Evolutionary conservation across 164 flowering plant species (phyloP), one percentile per base, ranked within the genome.

Genomic region (Protea cynaroides): DNA sequence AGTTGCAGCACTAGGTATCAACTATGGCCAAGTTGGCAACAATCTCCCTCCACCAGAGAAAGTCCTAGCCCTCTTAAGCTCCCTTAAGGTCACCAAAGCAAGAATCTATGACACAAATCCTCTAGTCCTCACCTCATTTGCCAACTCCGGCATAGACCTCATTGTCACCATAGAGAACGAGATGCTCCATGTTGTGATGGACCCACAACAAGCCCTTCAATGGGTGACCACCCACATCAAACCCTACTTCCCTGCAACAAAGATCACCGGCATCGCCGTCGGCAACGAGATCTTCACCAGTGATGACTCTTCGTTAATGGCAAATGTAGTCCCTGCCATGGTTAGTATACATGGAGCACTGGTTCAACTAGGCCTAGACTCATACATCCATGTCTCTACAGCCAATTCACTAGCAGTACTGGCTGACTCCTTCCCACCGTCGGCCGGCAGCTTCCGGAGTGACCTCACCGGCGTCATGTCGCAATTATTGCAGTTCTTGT

Each of bases 71-170:
- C 86, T 94, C 25, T 36, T 94, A 7, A 75, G 62, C 29, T 68
- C 92, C 18, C 75, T 89, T 0, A 80, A 74, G 75, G 46, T 94
- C 72, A 79, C 80, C 9, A 89, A 86, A 64, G 66, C 88, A 15
- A 72, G 96, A 77, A 94, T 94, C 25, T 94, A 94, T 65, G 98
- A 94, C 76, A 89, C 97, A 1, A 94, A 94, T 63, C 97, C 97
- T 44, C 84, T 83, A 64, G 43, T 94, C 1, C 60, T 90, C 22
- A 71, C 80, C 0, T 82, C 97, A 68, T 94, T 90, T 43, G 92
- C 95, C 37, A 81, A 87, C 72, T 82, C 98, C 8, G 71, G 74
- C 63, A 58, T 90, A 7, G 96, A 89, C 22, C 71, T 94, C 22
- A 82, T 86, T 14, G 95, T 92, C 15, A 94, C 96, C 0, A 75